Evolutionary conservation across 2,329 filamentous ascomycete species (phyloP).

Genomic region (Colletotrichum orbiculare): DNA sequence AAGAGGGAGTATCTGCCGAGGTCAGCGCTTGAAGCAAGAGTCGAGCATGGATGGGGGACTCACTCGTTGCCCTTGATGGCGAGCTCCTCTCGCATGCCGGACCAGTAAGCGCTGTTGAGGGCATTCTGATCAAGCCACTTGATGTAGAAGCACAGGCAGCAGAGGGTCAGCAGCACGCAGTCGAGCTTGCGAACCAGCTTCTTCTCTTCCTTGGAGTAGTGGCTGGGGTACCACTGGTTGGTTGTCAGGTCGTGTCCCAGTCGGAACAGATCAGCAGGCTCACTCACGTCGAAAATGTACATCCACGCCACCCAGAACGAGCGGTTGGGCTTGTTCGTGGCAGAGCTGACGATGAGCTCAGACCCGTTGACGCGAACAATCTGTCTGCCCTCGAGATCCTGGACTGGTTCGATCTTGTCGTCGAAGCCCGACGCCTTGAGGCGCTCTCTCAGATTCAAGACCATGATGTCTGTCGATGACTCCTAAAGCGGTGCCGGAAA

Average conservation of each 20-base stretch:
- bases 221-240: constrained; percentile 46
- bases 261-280: not conserved
- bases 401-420: constrained; percentile 11
- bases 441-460: not conserved
- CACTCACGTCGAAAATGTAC: constrained; percentile 31
- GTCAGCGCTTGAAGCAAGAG: not conserved
- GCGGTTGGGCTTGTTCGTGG: constrained; percentile 36
- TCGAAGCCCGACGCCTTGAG: constrained; percentile 11
- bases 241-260: not conserved
- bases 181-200: constrained; percentile 42
- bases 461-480: not conserved
- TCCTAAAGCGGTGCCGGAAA: not conserved
- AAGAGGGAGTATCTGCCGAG: constrained; percentile 32
- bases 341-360: constrained; percentile 39
- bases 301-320: constrained; percentile 42
- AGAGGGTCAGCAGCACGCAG: constrained; percentile 43
- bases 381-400: not conserved
- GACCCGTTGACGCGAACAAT: not conserved
- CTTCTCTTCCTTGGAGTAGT: constrained; percentile 45
- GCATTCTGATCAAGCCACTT: constrained; percentile 48
- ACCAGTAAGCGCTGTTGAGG: constrained; percentile 49
- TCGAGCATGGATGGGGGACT: not conserved
- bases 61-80: constrained; percentile 45
- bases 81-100: constrained; percentile 51
- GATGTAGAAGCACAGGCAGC: constrained; percentile 35